Evolutionary conservation across 2,329 filamentous ascomycete genomes (phyloP).

Genomic region (Xylaria sp.): DNA sequence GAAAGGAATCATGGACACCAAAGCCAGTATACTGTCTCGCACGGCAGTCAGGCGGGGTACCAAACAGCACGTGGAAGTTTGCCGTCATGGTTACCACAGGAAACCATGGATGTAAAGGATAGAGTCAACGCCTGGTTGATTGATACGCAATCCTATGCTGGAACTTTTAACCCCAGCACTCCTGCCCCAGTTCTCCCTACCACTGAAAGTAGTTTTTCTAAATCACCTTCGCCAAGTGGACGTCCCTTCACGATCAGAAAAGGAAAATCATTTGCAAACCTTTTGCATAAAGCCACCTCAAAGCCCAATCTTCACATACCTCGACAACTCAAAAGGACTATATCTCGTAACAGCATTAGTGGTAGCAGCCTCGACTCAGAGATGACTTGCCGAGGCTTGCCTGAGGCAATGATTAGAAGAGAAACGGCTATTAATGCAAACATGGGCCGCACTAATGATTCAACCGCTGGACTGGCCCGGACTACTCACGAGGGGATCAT

Average conservation of each 20-base stretch:
- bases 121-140: constrained; percentile 27
- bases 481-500: constrained; percentile 19
- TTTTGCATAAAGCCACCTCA: constrained; percentile 25
- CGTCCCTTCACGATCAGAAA: constrained; percentile 15
- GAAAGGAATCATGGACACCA: neutral
- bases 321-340: constrained; percentile 4
- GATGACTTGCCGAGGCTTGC: constrained; percentile 45
- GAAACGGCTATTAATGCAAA: constrained; percentile 15
- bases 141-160: neutral
- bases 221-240: constrained; percentile 28
- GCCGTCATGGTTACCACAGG: constrained; percentile 20
- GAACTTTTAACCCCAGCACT: neutral
- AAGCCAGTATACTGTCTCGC: constrained; percentile 5
- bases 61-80: constrained; percentile 15
- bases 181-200: constrained; percentile 3
- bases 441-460: neutral
- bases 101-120: constrained; percentile 13
- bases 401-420: constrained; percentile 34
- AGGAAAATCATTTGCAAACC: constrained; percentile 29
- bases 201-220: neutral
- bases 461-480: constrained; percentile 1
- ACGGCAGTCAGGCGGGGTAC: constrained; percentile 14
- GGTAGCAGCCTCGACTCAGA: constrained; percentile 40
- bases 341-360: constrained; percentile 1
- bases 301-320: constrained; percentile 12